Base-by-base conservation (phyloP, 148 eudicot species). In the Nepenthes gracilis region DNA sequence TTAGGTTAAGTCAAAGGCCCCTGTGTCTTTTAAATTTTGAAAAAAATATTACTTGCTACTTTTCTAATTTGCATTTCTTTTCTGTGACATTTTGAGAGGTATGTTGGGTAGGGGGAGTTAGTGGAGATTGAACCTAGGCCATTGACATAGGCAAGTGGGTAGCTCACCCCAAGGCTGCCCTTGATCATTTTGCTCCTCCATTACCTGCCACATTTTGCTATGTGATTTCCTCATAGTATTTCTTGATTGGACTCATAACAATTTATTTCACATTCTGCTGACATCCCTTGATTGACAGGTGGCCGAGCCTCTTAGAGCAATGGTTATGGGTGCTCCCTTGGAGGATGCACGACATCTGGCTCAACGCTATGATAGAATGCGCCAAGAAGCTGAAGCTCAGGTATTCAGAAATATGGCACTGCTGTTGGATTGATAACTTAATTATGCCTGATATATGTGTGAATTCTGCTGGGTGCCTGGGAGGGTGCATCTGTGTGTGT, bases 381-480 rank as follows among this genome's bases (percentile, higher is more conserved):
- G 98, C 54, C 98, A 92, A 86, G 98, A 92, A 73, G 94, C 98
- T 64, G 98, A 92, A 76, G 90, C 94, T 62, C 98, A 92, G 98
- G 98, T 92, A 72, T 64, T 54, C 35, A 69, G 51, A 40, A 40
- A 34, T 59, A 59, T 12, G 36, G 23, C 23, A 23, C 23, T 23
- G 23, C 23, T 23, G 23, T 23, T 23, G 23, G 23, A 23, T 23
- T 23, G 23, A 23, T 23, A 23, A 0, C 23, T 23, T 23, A 23
- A 23, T 23, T 23, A 23, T 23, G 23, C 23, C 23, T 23, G 23
- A 23, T 23, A 23, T 23, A 23, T 23, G 23, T 23, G 23, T 23
- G 23, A 23, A 23, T 23, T 23, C 23, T 23, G 23, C 23, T 23
- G 23, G 23, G 23, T 23, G 55, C 45, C 45, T 40, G 4, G 45